Conservation (phyloP, 2,329 filamentous ascomycete genomes). For the Escovopsis sp. region DNA sequence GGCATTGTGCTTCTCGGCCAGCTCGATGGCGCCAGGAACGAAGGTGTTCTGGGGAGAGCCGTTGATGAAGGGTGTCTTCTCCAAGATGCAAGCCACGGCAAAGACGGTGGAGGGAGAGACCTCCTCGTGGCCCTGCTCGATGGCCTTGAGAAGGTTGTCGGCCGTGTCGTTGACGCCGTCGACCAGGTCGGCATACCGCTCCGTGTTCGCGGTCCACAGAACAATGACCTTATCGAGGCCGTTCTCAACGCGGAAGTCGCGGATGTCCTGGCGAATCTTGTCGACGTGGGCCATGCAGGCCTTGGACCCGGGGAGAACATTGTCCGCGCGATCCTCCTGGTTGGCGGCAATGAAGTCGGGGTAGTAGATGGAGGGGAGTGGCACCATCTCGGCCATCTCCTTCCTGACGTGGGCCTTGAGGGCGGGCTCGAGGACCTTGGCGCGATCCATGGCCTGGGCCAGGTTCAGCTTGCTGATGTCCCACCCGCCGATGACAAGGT, state of each 20-base stretch:
- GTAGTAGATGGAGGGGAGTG: slow-evolving; percentile 93
- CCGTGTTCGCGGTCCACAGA: slow-evolving; percentile 97
- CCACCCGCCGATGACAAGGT: slow-evolving; percentile 91
- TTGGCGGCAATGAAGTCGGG: slow-evolving; percentile 98
- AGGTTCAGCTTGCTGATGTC: slow-evolving; percentile 89
- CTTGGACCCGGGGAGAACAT: slow-evolving; percentile 68
- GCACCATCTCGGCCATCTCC: slow-evolving; percentile 80
- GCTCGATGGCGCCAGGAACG: slow-evolving; percentile 77
- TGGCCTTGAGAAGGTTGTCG: slow-evolving; percentile 78
- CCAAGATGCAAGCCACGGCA: slow-evolving; percentile 84
- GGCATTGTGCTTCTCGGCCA: slow-evolving; percentile 71
- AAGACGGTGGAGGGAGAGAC: slow-evolving; percentile 94
- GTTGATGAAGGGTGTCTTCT: slow-evolving; percentile 91
- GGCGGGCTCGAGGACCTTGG: slow-evolving; percentile 85
- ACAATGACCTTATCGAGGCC: slow-evolving; percentile 88
- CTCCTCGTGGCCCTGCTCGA: slow-evolving; percentile 75
- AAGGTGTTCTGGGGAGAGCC: slow-evolving; percentile 99
- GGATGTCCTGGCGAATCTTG: slow-evolving; percentile 83
- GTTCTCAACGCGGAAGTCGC: slow-evolving; percentile 79
- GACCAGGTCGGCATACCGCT: slow-evolving; percentile 83
- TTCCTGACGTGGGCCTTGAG: slow-evolving; percentile 82
- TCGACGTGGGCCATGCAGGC: slow-evolving; percentile 80
- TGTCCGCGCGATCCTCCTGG: slow-evolving; percentile 92
- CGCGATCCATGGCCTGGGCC: slow-evolving; percentile 86
- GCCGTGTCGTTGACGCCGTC: slow-evolving; percentile 90